Conservation (phyloP, 352 stramenopile species). For the Sclerospora graminicola region DNA sequence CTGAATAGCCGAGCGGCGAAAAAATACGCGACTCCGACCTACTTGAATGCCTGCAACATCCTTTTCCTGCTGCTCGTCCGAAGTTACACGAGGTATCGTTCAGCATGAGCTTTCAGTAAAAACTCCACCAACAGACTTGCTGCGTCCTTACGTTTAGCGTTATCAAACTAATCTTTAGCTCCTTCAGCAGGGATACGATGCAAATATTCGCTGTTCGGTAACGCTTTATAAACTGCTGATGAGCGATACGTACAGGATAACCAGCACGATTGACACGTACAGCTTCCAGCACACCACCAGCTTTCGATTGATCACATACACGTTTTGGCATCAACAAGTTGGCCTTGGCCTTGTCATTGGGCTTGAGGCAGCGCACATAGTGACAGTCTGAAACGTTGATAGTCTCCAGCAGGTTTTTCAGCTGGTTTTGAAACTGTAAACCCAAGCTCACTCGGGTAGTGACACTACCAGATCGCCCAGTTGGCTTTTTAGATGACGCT, state of each 20-base stretch:
- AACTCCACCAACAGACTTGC: conserved; percentile 54
- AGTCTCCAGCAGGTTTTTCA: conserved; percentile 88
- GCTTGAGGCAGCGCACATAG: conserved; percentile 98
- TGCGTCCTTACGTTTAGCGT: conserved; percentile 37
- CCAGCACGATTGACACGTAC: conserved; percentile 95
- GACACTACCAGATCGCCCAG: conserved; percentile 22
- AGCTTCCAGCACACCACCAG: conserved; percentile 98
- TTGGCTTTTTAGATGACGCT: conserved; percentile 15
- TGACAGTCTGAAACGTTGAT: conserved; percentile 92
- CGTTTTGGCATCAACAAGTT: conserved; percentile 81
- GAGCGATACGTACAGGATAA: conserved; percentile 94
- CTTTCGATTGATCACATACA: conserved; percentile 94
- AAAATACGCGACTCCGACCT: conserved; percentile 72
- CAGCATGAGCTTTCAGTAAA: conserved; percentile 53
- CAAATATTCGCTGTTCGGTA: conserved; percentile 64
- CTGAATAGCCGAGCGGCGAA: conserved; percentile 74
- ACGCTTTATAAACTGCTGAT: conserved; percentile 88
- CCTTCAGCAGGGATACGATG: conserved; percentile 46
- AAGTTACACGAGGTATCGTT: conserved; percentile 37
- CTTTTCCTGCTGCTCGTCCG: conserved; percentile 30
- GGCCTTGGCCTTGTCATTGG: conserved; percentile 91
- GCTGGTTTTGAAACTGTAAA: conserved; percentile 89
- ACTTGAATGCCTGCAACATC: conserved; percentile 65
- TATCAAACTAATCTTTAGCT: conserved; percentile 41
- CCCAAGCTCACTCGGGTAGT: conserved; percentile 54